Evolutionary conservation across 345 rosid species (phyloP), one percentile per base, ranked within the genome.

Genomic region (Citrus glauca): DNA sequence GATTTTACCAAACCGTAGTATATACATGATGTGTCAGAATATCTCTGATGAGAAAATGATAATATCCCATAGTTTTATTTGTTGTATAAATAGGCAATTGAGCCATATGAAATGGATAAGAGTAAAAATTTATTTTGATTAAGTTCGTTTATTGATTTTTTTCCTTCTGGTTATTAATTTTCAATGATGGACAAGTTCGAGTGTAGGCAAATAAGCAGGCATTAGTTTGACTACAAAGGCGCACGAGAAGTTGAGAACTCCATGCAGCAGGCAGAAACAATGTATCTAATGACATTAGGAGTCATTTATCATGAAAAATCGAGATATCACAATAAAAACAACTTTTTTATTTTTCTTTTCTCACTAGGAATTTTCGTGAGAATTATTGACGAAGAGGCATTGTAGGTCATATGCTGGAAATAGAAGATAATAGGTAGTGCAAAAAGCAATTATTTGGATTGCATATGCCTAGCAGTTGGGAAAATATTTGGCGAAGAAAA

Each of bases 221-320:
- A 76, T 55, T 53, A 53, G 4, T 76, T 76, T 75, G 78, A 76
- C 79, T 66, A 66, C 32, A 76, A 55, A 20, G 0, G 48, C 37
- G 25, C 4, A 53, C 17, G 79, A 76, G 55, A 66, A 37, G 24
- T 53, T 35, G 79, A 76, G 25, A 53, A 37, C 33, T 66, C 64
- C 55, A 16, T 76, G 35, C n/a, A 66, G 35, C 38, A 27, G 50
- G 62, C 72, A 76, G 55, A 55, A 66, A 37, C 78, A 76, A 66
- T 76, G 78, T 32, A 75, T 50, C 32, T 1, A 48, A 60, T 37
- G 25, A 14, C 71, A 28, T 65, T 64, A 70, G 48, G 61, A 24
- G 10, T 42, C n/a, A 19, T 27, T 45, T 48, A 9, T 64, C 60
- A 75, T 48, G 30, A 75, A 75, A 72, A 9, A 14, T 59, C 66